Base-by-base conservation (phyloP, 2,329 filamentous ascomycete genomes). In the Pseudomassariella vexata region DNA sequence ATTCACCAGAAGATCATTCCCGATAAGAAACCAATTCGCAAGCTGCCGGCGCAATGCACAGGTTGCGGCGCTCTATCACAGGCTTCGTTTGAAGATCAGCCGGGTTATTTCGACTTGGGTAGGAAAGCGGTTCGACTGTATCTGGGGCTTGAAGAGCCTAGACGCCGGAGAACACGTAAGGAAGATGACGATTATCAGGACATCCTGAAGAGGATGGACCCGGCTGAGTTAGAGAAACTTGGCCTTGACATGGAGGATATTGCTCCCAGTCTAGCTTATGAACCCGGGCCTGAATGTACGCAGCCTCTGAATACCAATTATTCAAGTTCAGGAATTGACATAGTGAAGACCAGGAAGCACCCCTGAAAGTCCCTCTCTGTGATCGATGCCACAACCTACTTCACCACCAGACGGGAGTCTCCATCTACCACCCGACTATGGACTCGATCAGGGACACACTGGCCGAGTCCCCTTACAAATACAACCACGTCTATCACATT, bases 401-500 rank as follows among this genome's bases (percentile, higher is more conserved):
- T 15, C 80, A 96, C 56, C 82, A 96, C 53, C 76, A 77, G 38
- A 66, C 70, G 11, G 85, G 82, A 6, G 62, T 73, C 11, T 71
- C 85, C 5, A 90, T 94, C 46, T 72, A 76, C 34, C 86, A 94
- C 50, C 92, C 92, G 0, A 82, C 81, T 1, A 72, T 95, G 41
- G 74, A 87, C 25, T 80, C 85, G 3, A 79, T 98, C 32, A 78
- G 80, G 43, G 81, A 87, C 41, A 94, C 88, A 11, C 83, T 98
- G 32, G 73, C 81, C 32, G 86, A 94, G 57, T 94, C 90, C 1
- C 89, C 89, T 0, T 81, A 94, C 60, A 85, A 85, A 53, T 76
- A 85, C 53, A 96, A 98, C 50, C 86, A 95, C 58, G 81, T 98
- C 39, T 98, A 96, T 55, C 92, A 98, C 58, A 71, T 98, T 17